phyloP scores from a whole-genome alignment of 768 basidiomycete genomes.

The Boletus fagicola region DNA sequence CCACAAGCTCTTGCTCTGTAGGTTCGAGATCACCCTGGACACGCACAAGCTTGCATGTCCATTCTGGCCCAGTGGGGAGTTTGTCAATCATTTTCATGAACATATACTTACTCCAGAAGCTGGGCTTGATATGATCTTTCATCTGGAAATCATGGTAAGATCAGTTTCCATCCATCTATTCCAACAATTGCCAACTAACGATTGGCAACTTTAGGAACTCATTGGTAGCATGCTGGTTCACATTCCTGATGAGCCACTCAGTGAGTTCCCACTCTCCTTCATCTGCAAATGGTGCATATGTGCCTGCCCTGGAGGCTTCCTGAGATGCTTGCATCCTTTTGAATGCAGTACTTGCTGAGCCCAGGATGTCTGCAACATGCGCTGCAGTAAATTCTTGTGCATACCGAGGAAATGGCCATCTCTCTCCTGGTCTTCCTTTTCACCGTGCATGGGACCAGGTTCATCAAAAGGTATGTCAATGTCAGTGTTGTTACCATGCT shows the following conservation, averaged over 20 bases:
- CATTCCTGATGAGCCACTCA: too few relatives aligned
- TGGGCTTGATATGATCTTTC: too few relatives aligned
- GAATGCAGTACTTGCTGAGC: background rate
- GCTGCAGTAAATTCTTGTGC: background rate
- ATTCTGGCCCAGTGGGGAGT: background rate
- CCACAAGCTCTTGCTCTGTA: background rate
- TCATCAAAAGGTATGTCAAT: background rate
- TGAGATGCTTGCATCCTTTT: background rate
- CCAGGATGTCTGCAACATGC: background rate
- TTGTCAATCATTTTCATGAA: background rate
- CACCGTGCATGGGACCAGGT: background rate
- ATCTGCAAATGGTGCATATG: too few relatives aligned
- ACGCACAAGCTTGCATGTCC: background rate
- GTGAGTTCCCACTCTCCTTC: too few relatives aligned
- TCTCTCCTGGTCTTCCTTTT: background rate
- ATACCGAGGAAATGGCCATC: background rate
- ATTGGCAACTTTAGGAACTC: too few relatives aligned
- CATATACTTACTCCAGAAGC: background rate
- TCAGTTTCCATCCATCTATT: too few relatives aligned
- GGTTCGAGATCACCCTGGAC: background rate
- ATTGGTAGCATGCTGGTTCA: too few relatives aligned
- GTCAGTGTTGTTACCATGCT: background rate
- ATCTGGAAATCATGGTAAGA: too few relatives aligned
- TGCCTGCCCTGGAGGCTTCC: background rate
- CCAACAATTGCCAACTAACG: too few relatives aligned